Evolutionary conservation across 306 rosid genomes (phyloP), one percentile per base, ranked within the genome.

Genomic region (Trifolium dubium): DNA sequence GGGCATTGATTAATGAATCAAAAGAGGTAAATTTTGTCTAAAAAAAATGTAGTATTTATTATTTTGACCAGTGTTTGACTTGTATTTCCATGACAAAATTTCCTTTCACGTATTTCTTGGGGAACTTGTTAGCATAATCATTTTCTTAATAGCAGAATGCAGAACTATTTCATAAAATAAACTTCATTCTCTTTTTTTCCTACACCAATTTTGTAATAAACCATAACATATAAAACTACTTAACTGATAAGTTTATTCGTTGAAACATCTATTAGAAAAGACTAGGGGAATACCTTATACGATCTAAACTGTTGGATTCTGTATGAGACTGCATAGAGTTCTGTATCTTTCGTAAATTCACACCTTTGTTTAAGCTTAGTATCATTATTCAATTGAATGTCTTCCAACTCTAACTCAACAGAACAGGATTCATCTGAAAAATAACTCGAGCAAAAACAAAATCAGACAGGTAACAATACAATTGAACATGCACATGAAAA

Each of bases 281-380:
- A 17, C 75, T 68, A 60, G 40, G 34, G 43, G 47, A 76, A 40
- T 81, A 92, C 99, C 97, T 70, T 89, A 83, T 88, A 94, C 9
- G 99, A 92, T 78, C 90, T 79, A 69, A 79, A 91, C 85, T 82
- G 89, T 85, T 67, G 92, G 62, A 71, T 56, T 85, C 95, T 83
- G 71, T 32, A 55, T 58, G 95, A 76, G 55, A 80, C 78, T 19
- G 88, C 91, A 79, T 87, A 73, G 37, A 89, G 87, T 70, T 78
- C 78, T 8, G 77, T 82, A 72, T 84, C 91, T 28, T 87, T 86
- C 55, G 85, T 81, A 77, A 79, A 51, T 71, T 84, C 75, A 85
- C 90, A 82, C 28, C 82, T 81, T 51, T 86, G 89, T 43, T 64
- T 82, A 62, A 73, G 78, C 69, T 80, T 83, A 72, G 59, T 72